Conservation (phyloP, 2,329 filamentous ascomycete species). For the Calonectria fujianensis region DNA sequence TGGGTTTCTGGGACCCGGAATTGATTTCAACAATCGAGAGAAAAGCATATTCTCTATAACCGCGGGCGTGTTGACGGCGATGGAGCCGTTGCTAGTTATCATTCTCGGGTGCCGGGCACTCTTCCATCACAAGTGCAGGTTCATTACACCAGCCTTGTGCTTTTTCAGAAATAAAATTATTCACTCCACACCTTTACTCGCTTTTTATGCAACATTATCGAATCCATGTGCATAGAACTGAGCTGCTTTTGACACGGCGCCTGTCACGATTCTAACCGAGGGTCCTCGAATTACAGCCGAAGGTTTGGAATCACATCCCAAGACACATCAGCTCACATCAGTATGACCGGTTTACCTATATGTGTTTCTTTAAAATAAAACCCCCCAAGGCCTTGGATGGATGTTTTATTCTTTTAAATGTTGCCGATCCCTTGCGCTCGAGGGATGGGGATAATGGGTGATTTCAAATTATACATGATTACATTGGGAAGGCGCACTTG, state of each 20-base stretch:
- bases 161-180: slow-evolving; percentile 2
- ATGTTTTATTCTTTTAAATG: not conserved
- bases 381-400: not conserved
- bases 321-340: not conserved
- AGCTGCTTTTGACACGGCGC: not conserved
- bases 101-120: slow-evolving; percentile 21
- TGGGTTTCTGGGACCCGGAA: slow-evolving; percentile 50
- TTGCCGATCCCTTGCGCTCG: not conserved
- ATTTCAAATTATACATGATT: no score
- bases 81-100: not conserved
- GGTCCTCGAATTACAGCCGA: not conserved
- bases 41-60: slow-evolving; percentile 2
- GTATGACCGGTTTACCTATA: not conserved
- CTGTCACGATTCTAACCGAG: not conserved
- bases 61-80: not conserved
- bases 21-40: slow-evolving; percentile 40
- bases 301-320: not conserved
- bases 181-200: not conserved
- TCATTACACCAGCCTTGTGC: not conserved
- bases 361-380: not conserved
- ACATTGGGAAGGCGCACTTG: not conserved
- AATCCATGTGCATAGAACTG: not conserved
- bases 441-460: no score
- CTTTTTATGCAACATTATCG: not conserved
- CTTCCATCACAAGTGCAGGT: not conserved